A percentile compares a stretch with the other conserved stretches of the same genome.
Evolutionary conservation across 768 basidiomycete species (phyloP).

Genomic region (Mycena indigotica): DNA sequence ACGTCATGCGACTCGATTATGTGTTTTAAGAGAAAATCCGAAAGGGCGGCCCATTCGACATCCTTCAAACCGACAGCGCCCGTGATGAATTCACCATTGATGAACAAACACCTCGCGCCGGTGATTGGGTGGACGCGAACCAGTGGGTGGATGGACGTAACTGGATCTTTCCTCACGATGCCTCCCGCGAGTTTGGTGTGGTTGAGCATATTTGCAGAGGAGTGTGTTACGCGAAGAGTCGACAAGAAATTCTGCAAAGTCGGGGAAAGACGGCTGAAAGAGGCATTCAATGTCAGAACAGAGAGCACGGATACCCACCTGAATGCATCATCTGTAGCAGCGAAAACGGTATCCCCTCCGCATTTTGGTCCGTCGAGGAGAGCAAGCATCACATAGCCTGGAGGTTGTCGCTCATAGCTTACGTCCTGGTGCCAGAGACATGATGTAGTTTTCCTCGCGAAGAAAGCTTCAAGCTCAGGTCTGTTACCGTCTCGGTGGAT

Average conservation of each 20-base stretch:
- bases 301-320: constrained; percentile 8
- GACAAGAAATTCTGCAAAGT: constrained; percentile 17
- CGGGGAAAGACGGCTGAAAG: constrained; percentile 14
- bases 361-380: constrained; percentile 24
- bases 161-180: constrained; percentile 32
- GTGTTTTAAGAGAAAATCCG: constrained; percentile 29
- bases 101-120: constrained; percentile 27
- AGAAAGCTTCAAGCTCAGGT: constrained; percentile 20
- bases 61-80: constrained; percentile 30
- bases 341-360: constrained; percentile 26
- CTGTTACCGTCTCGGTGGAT: constrained; percentile 27
- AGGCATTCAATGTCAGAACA: not conserved
- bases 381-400: constrained; percentile 26
- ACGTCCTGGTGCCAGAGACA: constrained; percentile 28
- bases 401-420: constrained; percentile 26
- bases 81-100: constrained; percentile 33
- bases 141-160: constrained; percentile 31
- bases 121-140: constrained; percentile 35
- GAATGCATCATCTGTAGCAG: constrained; percentile 24
- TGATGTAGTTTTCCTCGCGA: constrained; percentile 26
- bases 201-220: constrained; percentile 29
- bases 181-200: constrained; percentile 25
- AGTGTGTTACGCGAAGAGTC: constrained; percentile 27
- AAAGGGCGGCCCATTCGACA: constrained; percentile 25
- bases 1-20: constrained; percentile 30